phyloP scores from a whole-genome alignment of 106 monocot genomes.

The Dioscorea dumetorum region DNA sequence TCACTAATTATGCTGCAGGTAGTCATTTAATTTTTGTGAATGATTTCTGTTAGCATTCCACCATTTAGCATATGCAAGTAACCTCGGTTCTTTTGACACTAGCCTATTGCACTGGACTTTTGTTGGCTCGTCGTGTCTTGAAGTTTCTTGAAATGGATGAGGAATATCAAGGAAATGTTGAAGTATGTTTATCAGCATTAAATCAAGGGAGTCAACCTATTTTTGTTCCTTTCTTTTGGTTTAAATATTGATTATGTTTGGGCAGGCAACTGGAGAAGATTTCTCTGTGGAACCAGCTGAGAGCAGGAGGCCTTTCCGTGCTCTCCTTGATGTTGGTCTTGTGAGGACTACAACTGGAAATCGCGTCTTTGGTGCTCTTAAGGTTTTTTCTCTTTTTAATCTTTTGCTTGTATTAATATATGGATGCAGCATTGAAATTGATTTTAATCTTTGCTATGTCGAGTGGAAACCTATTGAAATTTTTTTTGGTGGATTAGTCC shows the following conservation, averaged over 20 bases:
- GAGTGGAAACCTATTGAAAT: too few species aligned
- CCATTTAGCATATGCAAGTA: conserved; percentile 2
- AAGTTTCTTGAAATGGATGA: conserved; percentile 77
- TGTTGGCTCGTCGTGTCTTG: conserved; percentile 83
- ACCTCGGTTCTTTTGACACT: neutral
- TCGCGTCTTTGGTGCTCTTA: conserved; percentile 91
- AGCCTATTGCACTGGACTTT: conserved; percentile 95
- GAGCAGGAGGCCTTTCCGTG: conserved; percentile 92
- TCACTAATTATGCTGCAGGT: conserved; percentile 97
- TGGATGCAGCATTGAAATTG: too few species aligned
- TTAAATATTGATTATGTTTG: neutral
- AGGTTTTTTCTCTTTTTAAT: conserved; percentile 24
- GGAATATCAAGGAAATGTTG: conserved; percentile 85
- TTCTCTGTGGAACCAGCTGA: conserved; percentile 83
- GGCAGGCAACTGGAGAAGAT: conserved; percentile 84
- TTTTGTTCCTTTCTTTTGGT: neutral
- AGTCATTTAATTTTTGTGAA: neutral
- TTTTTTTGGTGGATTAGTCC: too few species aligned
- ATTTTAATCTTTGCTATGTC: too few species aligned
- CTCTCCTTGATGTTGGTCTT: conserved; percentile 87
- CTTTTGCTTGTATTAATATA: too few species aligned
- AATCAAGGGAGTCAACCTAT: neutral
- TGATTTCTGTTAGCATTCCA: neutral
- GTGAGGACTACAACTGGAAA: conserved; percentile 92
- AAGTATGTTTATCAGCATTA: conserved; percentile 26